Percentiles rank a stretch among this genome's conserved stretches.
Evolutionary conservation across 257 asterid species (phyloP).

Genomic region (Solanum tacnaense): DNA sequence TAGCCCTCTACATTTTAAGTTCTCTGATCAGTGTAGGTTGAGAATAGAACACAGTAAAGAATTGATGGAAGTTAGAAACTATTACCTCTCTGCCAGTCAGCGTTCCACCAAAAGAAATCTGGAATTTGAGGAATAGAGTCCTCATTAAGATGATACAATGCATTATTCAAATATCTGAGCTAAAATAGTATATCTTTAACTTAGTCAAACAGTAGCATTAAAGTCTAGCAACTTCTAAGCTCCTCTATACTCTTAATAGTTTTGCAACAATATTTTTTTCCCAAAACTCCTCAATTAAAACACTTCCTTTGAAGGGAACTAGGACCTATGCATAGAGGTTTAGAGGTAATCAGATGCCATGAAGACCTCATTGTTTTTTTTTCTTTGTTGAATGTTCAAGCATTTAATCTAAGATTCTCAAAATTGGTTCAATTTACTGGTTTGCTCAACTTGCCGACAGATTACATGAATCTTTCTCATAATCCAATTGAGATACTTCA

Average conservation of each 20-base stretch:
- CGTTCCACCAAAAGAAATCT: background rate
- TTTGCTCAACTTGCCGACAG: background rate
- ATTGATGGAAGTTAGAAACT: background rate
- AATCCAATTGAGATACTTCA: background rate
- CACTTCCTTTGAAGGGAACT: background rate
- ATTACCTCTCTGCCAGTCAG: background rate
- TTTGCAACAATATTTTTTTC: background rate
- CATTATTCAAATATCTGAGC: background rate
- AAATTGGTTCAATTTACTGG: background rate
- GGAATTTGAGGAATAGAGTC: background rate
- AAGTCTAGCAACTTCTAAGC: background rate
- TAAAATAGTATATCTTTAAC: background rate
- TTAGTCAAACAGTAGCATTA: background rate
- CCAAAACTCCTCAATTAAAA: background rate
- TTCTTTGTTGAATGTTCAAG: background rate
- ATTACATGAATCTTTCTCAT: background rate
- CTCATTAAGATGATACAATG: background rate
- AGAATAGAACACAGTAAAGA: background rate
- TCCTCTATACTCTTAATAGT: background rate
- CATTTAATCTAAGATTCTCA: background rate
- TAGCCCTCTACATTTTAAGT: background rate
- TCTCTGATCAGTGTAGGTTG: background rate
- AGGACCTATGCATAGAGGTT: background rate
- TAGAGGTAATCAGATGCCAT: background rate
- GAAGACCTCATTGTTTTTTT: background rate